Evolutionary conservation across 139 green algal species (phyloP).

Genomic region (Chlorella sp.): DNA sequence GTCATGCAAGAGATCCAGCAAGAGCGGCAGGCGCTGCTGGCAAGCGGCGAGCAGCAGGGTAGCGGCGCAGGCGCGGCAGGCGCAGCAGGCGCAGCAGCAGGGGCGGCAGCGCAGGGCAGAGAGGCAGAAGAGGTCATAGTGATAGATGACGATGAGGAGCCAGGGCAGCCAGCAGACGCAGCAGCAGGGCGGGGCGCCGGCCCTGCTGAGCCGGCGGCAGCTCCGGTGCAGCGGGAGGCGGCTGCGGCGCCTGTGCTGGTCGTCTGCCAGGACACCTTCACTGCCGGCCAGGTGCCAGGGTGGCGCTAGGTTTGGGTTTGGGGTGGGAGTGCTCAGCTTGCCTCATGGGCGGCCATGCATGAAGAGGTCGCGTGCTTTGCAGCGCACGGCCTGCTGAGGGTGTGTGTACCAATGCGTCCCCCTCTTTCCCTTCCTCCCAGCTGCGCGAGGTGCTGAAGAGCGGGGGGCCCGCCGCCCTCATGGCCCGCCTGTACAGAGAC

Average conservation of each 20-base stretch:
- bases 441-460: slow-evolving; percentile 38
- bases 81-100: background rate
- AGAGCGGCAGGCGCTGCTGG: slow-evolving; percentile 1
- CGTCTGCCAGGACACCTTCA: slow-evolving; percentile 49
- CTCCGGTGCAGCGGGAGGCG: background rate
- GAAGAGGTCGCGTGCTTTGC: too few relatives aligned
- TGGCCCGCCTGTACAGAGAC: slow-evolving; percentile 57
- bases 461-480: slow-evolving; percentile 43
- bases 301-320: too few relatives aligned
- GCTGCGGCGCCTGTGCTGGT: slow-evolving; percentile 33
- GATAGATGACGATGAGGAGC: background rate
- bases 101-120: background rate
- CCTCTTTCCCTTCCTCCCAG: background rate
- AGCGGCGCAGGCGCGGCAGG: background rate
- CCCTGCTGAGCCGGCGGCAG: background rate
- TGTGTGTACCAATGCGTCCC: too few relatives aligned
- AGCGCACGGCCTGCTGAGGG: too few relatives aligned
- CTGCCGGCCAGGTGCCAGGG: slow-evolving; percentile 2
- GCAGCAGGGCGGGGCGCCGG: background rate
- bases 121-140: too few relatives aligned
- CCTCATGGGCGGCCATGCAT: too few relatives aligned
- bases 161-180: background rate
- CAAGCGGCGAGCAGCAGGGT: background rate
- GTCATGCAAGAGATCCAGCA: slow-evolving; percentile 56
- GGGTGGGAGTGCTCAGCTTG: too few relatives aligned